Evolutionary conservation across 2,329 filamentous ascomycete genomes (phyloP).

Genomic region (Nemania diffusa): DNA sequence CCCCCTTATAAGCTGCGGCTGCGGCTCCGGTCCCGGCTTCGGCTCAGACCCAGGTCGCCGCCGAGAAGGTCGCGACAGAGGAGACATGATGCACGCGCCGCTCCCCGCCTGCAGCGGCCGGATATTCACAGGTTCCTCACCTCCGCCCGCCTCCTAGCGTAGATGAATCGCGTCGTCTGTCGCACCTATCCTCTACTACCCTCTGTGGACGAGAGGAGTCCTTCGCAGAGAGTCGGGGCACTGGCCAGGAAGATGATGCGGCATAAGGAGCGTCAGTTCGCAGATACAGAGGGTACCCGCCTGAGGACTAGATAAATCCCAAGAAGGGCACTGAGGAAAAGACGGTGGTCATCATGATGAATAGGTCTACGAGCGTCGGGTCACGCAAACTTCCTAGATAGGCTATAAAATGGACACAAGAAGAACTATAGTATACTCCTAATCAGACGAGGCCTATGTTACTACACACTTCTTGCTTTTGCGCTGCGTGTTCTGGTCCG

Average conservation of each 20-base stretch:
- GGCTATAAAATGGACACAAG: neutral
- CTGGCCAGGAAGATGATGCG: neutral
- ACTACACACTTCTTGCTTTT: conserved; percentile 1
- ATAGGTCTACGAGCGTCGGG: neutral
- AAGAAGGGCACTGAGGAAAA: neutral
- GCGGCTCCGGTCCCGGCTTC: neutral
- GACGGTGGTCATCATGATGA: neutral
- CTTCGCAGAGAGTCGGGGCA: neutral
- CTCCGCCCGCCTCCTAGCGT: neutral
- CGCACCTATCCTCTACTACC: neutral
- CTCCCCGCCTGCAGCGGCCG: conserved; percentile 37
- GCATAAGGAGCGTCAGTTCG: neutral
- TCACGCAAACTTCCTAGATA: conserved; percentile 1
- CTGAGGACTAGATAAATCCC: neutral
- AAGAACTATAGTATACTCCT: conserved; percentile 7
- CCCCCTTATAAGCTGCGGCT: neutral
- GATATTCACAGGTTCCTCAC: conserved; percentile 13
- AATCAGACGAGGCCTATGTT: conserved; percentile 1
- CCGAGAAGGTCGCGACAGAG: neutral
- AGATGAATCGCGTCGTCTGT: neutral
- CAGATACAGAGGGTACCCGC: neutral
- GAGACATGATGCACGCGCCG: conserved; percentile 25
- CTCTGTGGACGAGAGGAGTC: neutral
- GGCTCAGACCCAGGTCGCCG: neutral
- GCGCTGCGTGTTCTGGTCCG: neutral